Conservation (phyloP, 805 yeast species). For the Saturnispora galanensis region DNA sequence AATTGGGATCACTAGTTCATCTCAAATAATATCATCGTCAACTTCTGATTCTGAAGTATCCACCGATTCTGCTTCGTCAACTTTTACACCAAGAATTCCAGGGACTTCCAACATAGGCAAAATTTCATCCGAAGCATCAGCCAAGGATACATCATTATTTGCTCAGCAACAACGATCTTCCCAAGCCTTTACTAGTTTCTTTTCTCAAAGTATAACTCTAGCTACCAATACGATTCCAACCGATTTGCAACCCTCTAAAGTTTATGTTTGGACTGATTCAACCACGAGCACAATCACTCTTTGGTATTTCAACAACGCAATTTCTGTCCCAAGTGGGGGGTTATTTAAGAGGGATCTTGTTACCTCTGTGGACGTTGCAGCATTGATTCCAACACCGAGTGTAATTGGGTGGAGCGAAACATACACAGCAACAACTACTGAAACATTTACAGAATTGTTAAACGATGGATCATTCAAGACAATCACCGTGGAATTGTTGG, state of each 20-base stretch:
- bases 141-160: no score
- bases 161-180: no score
- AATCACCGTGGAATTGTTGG: not conserved
- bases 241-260: not conserved
- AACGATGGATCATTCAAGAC: not conserved
- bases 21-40: not conserved
- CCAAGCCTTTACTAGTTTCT: no score
- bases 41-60: not conserved
- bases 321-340: conserved; percentile 5
- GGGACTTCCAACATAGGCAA: no score
- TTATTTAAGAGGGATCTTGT: not conserved
- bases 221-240: not conserved
- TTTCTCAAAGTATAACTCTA: not conserved
- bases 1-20: not conserved
- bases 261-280: conserved; percentile 2
- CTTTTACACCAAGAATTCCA: no score
- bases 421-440: not conserved
- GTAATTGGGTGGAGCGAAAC: conserved; percentile 4
- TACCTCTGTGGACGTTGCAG: conserved; percentile 2
- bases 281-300: conserved; percentile 3
- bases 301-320: not conserved
- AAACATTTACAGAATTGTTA: not conserved
- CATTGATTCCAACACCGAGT: conserved; percentile 5
- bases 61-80: no score
- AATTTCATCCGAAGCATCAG: no score